A percentile compares a stretch with the other conserved stretches of the same genome.
These are phyloP conservation scores for Tulasnella sp. DNA, from an alignment of 768 basidiomycete genomes.

Conservation along the genomic window DNA sequence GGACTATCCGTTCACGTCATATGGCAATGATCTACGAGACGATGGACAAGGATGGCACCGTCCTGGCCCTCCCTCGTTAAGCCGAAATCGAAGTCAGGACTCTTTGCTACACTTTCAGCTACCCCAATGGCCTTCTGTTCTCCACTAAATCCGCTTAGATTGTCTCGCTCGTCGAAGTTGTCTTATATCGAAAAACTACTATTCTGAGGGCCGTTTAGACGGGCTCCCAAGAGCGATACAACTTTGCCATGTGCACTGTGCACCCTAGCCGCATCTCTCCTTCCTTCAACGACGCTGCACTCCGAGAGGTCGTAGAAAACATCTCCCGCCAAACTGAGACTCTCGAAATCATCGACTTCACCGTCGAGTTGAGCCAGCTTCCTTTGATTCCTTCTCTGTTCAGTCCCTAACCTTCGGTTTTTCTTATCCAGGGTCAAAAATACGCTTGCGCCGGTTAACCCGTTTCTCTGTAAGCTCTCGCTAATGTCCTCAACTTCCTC, in stretches of 20 bases:
- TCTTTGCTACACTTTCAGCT: conserved; percentile 95
- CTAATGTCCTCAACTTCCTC: conserved; percentile 91
- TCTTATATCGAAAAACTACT: conserved; percentile 98
- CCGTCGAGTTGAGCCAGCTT: conserved; percentile 66
- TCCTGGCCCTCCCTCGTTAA: conserved; percentile 94
- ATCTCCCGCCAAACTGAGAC: conserved; percentile 66
- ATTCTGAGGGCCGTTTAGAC: conserved; percentile 99
- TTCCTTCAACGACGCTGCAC: conserved; percentile 86
- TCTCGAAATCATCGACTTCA: conserved; percentile 95
- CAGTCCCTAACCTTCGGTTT: conserved; percentile 26
- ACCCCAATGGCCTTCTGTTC: conserved; percentile 87
- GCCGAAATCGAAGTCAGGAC: conserved; percentile 91
- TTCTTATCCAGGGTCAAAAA: conserved; percentile 99
- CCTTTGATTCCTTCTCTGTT: conserved; percentile 38
- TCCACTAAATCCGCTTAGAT: conserved; percentile 99
- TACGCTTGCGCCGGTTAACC: conserved; percentile 98
- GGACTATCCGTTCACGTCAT: conserved; percentile 96
- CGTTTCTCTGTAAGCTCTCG: conserved; percentile 82
- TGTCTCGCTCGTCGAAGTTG: conserved; percentile 90
- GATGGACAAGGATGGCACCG: conserved; percentile 89
- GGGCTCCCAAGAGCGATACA: conserved; percentile 81
- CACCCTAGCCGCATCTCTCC: conserved; percentile 92
- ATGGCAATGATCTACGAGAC: conserved; percentile 99
- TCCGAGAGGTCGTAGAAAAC: conserved; percentile 93
- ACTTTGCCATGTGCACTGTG: conserved; percentile 99